Base-by-base conservation (phyloP, 495 filamentous ascomycete genomes). In the Aspergillus bertholletiae region DNA sequence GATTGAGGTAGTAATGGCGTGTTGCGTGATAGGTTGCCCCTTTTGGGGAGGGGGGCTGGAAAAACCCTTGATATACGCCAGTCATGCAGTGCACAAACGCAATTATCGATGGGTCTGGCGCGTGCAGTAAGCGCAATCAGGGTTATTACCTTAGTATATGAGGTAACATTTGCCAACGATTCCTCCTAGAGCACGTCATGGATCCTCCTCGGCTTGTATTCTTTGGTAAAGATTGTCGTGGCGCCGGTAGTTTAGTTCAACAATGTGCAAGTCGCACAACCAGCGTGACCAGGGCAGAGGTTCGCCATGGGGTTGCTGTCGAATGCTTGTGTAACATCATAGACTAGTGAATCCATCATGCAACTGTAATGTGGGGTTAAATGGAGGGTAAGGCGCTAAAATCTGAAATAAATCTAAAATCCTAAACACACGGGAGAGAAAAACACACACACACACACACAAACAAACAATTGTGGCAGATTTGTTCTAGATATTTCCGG, bases 161-260 rank as follows among this genome's bases (percentile, higher is more conserved):
- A 37, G 30, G 54, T 46, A 21, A 41, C 30, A 46, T n/a, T 46
- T 46, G 46, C 15, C 46, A 51, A 56, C 54, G 51, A 55, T 35
- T 24, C 35, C 44, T 32, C 34, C 41, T 47, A 51, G 9, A 48
- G 37, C 52, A 55, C 57, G 57, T 59, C 57, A 58, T 58, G 43
- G n/a, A 49, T 49, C 13, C 28, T 18, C 20, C 15, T 6, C n/a
- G 23, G 17, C 7, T 13, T 8, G 11, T 37, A 37, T 28, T 35
- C 34, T 35, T 35, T 37, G 18, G 28, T 18, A 21, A 13, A 35
- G 27, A 49, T 49, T 34, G n/a, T 49, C 28, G 46, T 23, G 21
- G 18, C 28, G 37, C 7, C 8, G 46, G 27, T 46, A 23, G 12
- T 46, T 46, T 23, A 30, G 24, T 23, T 18, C 46, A 35, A 35